phyloP scores from a whole-genome alignment of 345 rosid genomes.

The Syzygium grande region DNA sequence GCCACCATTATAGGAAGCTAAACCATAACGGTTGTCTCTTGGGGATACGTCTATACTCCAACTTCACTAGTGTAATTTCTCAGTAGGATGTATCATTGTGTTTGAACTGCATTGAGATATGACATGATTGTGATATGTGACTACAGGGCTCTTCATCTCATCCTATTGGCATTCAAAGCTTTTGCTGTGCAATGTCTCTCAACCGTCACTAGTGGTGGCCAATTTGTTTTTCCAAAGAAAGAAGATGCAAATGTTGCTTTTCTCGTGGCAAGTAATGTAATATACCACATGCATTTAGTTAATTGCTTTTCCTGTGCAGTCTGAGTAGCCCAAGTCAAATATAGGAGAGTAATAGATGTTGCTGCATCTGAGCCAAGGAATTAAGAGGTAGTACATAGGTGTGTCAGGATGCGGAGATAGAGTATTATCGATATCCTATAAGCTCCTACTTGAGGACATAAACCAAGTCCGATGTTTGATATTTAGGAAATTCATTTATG shows the following conservation, averaged over 20 bases:
- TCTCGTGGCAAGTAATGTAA: constrained; percentile 78
- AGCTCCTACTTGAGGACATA: neutral
- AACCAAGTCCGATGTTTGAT: too few species aligned
- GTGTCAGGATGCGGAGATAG: neutral
- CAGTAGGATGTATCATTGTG: neutral
- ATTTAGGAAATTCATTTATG: neutral
- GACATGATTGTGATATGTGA: neutral
- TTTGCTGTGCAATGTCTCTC: constrained; percentile 41
- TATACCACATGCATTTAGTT: neutral
- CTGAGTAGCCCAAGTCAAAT: neutral
- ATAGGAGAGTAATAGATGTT: too few species aligned
- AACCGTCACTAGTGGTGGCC: constrained; percentile 34
- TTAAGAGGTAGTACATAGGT: too few species aligned
- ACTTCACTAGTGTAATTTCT: neutral
- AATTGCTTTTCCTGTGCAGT: neutral
- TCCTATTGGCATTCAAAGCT: constrained; percentile 50
- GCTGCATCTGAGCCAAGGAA: too few species aligned
- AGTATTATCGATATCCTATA: too few species aligned
- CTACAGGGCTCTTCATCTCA: constrained; percentile 57
- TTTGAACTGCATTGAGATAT: neutral
- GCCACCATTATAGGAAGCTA: neutral
- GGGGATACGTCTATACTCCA: neutral
- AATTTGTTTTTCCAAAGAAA: constrained; percentile 42
- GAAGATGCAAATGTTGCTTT: constrained; percentile 54
- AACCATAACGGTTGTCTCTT: neutral